These are phyloP conservation scores for Silene latifolia DNA, from an alignment of 148 eudicot genomes.

Conservation along the genomic window DNA sequence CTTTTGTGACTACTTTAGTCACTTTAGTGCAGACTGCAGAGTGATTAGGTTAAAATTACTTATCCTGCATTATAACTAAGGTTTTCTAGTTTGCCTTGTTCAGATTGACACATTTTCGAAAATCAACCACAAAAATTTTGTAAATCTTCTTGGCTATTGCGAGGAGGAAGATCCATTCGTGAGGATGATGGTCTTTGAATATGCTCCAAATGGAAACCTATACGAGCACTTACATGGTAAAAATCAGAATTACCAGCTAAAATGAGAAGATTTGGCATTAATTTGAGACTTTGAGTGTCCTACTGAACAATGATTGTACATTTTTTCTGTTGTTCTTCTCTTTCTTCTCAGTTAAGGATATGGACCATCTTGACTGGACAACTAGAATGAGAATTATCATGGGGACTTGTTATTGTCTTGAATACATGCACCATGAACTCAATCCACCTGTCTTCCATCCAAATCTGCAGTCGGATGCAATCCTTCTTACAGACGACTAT, in stretches of 20 bases:
- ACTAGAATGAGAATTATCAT: constrained; percentile 54
- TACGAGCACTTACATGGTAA: constrained; percentile 74
- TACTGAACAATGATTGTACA: neutral
- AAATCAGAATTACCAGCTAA: neutral
- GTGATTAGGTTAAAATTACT: neutral
- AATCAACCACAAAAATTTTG: constrained; percentile 65
- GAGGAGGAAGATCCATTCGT: constrained; percentile 67
- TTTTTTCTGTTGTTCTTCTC: constrained; percentile 3
- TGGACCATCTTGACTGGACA: constrained; percentile 63
- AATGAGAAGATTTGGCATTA: neutral
- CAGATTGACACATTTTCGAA: constrained; percentile 53
- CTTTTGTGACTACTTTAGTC: neutral
- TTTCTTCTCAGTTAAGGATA: constrained; percentile 38
- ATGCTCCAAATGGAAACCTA: constrained; percentile 60
- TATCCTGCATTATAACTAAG: neutral
- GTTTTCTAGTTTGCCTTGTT: constrained; percentile 11
- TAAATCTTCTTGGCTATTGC: constrained; percentile 65
- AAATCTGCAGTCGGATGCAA: constrained; percentile 41
- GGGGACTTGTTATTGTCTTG: constrained; percentile 67
- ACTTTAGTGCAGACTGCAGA: neutral
- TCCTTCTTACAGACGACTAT: constrained; percentile 54
- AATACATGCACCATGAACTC: constrained; percentile 58
- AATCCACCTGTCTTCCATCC: constrained; percentile 44
- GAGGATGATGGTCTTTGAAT: constrained; percentile 78
- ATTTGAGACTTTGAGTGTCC: neutral